These are phyloP conservation scores for Acanthamoeba culbertsoni DNA, from an alignment of 208 protist species.

Conservation along the genomic window DNA sequence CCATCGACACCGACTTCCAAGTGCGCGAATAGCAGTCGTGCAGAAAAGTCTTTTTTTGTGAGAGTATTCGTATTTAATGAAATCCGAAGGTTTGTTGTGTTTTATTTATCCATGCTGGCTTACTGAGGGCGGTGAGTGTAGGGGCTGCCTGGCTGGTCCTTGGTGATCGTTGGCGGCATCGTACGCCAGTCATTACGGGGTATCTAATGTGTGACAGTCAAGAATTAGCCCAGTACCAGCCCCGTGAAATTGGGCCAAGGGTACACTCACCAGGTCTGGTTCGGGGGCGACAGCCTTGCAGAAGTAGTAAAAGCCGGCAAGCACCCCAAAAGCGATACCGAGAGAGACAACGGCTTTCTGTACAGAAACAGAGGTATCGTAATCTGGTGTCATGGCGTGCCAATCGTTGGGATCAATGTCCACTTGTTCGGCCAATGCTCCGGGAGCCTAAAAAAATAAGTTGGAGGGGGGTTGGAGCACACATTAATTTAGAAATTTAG, in stretches of 20 bases:
- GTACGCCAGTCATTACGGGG: conserved; percentile 34
- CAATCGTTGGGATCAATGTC: conserved; percentile 56
- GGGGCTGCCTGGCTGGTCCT: neutral
- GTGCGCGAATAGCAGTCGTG: neutral
- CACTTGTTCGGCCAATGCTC: neutral
- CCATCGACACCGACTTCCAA: conserved; percentile 59
- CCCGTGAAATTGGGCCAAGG: neutral
- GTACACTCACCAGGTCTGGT: neutral
- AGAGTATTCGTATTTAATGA: neutral
- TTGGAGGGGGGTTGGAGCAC: neutral
- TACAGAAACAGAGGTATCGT: conserved; percentile 11
- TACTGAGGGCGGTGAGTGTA: neutral
- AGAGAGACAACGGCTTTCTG: neutral
- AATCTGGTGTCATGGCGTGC: conserved; percentile 22
- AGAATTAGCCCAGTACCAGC: neutral
- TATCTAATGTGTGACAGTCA: neutral
- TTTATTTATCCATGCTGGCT: neutral
- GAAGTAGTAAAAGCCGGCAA: conserved; percentile 47
- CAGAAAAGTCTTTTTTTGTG: neutral
- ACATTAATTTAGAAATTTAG: neutral
- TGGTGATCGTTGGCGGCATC: neutral
- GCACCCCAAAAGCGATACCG: neutral
- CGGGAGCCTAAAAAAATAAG: neutral
- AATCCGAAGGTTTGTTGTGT: no score
- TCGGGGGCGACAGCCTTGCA: neutral